Conservation (phyloP, 83 land plant genomes). For the Picea abies region DNA sequence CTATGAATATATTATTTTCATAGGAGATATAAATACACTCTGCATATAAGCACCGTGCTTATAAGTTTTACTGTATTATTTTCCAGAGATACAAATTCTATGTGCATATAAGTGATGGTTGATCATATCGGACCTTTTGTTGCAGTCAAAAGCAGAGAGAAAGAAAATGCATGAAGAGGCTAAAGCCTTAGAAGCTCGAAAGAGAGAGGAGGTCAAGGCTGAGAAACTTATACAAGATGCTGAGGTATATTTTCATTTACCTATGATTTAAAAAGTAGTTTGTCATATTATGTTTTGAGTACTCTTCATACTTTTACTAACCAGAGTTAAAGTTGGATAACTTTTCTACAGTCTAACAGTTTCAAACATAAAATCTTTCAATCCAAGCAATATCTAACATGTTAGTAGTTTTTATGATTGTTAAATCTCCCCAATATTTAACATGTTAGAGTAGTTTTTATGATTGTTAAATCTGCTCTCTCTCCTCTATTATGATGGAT, state of each 20-base stretch:
- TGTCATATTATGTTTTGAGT: neutral
- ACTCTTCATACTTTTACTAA: neutral
- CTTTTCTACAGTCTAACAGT: neutral
- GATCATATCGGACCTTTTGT: too few species aligned
- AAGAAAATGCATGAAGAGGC: constrained; percentile 36
- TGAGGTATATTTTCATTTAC: constrained; percentile 14
- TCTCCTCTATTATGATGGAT: too few species aligned
- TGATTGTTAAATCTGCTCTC: too few species aligned
- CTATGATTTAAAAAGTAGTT: neutral
- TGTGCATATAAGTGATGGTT: too few species aligned
- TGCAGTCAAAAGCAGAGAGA: constrained; percentile 41
- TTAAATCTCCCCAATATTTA: too few species aligned
- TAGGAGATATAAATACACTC: too few species aligned
- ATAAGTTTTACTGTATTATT: too few species aligned
- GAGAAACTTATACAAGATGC: constrained; percentile 33
- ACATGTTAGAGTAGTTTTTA: too few species aligned
- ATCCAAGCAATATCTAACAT: neutral
- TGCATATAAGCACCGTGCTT: too few species aligned
- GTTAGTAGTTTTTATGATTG: neutral
- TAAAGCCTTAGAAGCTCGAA: constrained; percentile 28
- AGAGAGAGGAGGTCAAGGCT: constrained; percentile 36
- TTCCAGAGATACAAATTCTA: too few species aligned
- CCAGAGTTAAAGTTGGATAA: neutral
- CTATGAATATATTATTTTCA: too few species aligned
- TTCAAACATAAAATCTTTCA: neutral